phyloP scores from a whole-genome alignment of 1,139 yeast species.

The Zhuliangozyma blackwelliae region DNA sequence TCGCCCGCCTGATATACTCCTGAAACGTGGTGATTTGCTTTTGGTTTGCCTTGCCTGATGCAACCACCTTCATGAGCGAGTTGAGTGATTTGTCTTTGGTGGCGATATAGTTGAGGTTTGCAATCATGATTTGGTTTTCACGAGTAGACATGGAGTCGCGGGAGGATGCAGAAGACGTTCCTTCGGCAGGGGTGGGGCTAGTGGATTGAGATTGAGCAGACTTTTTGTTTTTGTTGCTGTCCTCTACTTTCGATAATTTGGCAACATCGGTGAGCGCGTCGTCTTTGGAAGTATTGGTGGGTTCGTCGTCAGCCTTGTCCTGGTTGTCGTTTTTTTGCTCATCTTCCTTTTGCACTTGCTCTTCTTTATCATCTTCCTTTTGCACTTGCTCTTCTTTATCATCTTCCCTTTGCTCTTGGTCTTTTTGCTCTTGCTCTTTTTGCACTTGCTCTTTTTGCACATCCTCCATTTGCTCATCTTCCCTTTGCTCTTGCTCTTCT shows the following conservation, averaged over 20 bases:
- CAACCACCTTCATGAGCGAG: conserved; percentile 75
- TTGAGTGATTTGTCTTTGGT: conserved; percentile 63
- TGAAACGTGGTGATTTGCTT: conserved; percentile 75
- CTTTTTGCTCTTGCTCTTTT: conserved; percentile 1
- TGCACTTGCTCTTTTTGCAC: neutral
- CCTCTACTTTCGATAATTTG: neutral
- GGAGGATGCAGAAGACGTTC: conserved; percentile 1
- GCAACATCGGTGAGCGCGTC: neutral
- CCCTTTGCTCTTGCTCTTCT: neutral
- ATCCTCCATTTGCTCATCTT: conserved; percentile 3
- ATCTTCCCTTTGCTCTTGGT: conserved; percentile 1
- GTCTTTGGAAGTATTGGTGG: neutral
- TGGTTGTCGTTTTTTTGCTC: too few species aligned
- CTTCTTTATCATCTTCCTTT: conserved; percentile 4
- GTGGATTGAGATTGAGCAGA: neutral
- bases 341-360: conserved; percentile 6
- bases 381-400: neutral
- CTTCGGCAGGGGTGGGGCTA: neutral
- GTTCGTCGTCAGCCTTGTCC: neutral
- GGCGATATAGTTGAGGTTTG: conserved; percentile 78
- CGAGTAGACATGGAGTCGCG: conserved; percentile 42
- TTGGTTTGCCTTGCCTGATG: conserved; percentile 70
- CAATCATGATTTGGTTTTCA: conserved; percentile 75
- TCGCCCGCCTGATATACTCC: conserved; percentile 71
- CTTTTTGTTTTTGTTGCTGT: neutral